Percentiles rank a stretch among this genome's conserved stretches.
phyloP scores from a whole-genome alignment of 179 eudicot genomes.

The Silene coronaria region DNA sequence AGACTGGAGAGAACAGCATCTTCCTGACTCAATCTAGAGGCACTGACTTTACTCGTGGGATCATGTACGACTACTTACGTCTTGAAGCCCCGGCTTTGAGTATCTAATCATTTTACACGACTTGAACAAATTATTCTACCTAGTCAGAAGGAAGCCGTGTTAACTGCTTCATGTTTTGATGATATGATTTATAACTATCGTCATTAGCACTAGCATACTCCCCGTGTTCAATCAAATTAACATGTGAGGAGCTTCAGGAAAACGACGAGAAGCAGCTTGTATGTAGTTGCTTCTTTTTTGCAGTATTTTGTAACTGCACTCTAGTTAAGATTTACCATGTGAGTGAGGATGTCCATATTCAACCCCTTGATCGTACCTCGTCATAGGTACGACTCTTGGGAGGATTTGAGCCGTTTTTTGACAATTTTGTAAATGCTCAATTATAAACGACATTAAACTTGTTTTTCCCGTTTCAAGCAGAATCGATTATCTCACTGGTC shows the following conservation, averaged over 20 bases:
- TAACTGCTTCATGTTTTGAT: no score
- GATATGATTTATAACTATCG: no score
- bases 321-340: no score
- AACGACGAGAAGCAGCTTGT: background rate
- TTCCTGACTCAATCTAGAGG: slow-evolving; percentile 37
- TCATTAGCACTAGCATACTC: background rate
- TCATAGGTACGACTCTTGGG: background rate
- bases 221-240: background rate
- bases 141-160: no score
- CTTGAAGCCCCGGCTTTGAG: slow-evolving; percentile 34
- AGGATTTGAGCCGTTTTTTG: background rate
- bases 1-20: slow-evolving; percentile 29
- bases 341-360: no score
- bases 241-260: slow-evolving; percentile 2
- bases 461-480: no score
- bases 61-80: slow-evolving; percentile 54
- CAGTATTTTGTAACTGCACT: background rate
- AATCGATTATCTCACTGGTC: no score
- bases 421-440: background rate
- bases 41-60: slow-evolving; percentile 23
- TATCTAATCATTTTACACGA: background rate
- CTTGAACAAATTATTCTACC: background rate
- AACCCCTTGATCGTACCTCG: no score
- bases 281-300: no score
- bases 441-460: background rate